Evolutionary conservation across 73 alveolate species (phyloP).

Genomic region (Stentor roeselii): DNA sequence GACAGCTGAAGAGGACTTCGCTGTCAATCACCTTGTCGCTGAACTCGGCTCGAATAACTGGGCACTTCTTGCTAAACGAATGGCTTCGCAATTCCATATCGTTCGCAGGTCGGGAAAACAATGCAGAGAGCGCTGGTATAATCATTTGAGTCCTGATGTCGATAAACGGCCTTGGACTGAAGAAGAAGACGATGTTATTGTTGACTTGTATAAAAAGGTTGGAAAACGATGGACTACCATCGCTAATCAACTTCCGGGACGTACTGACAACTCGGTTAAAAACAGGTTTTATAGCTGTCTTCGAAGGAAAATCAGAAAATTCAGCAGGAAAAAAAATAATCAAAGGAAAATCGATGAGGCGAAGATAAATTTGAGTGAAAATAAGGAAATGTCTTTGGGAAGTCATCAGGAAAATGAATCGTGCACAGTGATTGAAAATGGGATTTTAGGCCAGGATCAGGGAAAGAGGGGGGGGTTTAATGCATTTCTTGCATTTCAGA

Average conservation of each 20-base stretch:
- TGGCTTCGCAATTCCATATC: not conserved
- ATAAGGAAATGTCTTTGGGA: too few species aligned
- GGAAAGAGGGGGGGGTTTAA: too few species aligned
- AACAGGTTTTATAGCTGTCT: constrained; percentile 57
- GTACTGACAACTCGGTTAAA: constrained; percentile 62
- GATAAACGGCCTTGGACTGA: constrained; percentile 36
- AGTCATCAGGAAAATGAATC: too few species aligned
- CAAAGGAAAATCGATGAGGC: not conserved
- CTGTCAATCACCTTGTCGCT: not conserved
- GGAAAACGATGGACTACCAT: constrained; percentile 52
- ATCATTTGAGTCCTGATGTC: constrained; percentile 42
- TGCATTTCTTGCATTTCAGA: too few species aligned
- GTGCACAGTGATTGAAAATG: too few species aligned
- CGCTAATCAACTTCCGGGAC: constrained; percentile 42
- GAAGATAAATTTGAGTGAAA: too few species aligned
- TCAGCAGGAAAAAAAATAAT: not conserved
- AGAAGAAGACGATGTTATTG: constrained; percentile 2
- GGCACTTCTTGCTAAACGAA: not conserved
- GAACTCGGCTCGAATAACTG: not conserved
- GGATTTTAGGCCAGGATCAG: too few species aligned
- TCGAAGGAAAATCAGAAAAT: constrained; percentile 24
- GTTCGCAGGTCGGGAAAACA: constrained; percentile 56
- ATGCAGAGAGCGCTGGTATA: constrained; percentile 69
- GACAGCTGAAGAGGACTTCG: not conserved
- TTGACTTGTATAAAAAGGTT: not conserved